Percentiles rank a stretch among this genome's conserved stretches.
Conservation (phyloP, 2,329 filamentous ascomycete genomes). For the Moelleriella libera region DNA sequence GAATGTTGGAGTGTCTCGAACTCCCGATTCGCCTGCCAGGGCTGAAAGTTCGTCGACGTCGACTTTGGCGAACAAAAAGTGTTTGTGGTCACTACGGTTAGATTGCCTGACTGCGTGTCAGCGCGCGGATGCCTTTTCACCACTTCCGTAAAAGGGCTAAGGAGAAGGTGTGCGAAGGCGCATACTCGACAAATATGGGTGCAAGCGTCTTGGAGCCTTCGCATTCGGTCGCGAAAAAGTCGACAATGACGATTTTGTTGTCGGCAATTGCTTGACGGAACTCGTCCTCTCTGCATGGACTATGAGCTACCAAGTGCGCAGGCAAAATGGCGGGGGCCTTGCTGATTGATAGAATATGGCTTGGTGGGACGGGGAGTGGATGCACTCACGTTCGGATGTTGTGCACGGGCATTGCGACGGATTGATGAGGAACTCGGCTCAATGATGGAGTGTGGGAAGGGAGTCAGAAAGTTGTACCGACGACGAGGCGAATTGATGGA, state of each 20-base stretch:
- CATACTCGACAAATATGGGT: constrained; percentile 5
- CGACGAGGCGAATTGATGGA: background rate
- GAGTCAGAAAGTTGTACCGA: too few relatives aligned
- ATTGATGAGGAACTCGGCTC: background rate
- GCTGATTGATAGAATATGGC: background rate
- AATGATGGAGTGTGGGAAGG: too few relatives aligned
- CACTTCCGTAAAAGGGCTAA: background rate
- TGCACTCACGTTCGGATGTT: constrained; percentile 1
- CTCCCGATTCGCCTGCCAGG: background rate
- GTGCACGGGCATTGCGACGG: constrained; percentile 1
- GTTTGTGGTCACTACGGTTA: constrained; percentile 1
- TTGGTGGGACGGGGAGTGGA: background rate
- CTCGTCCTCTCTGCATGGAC: background rate
- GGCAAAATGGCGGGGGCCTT: too few relatives aligned
- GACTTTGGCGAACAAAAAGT: constrained; percentile 1
- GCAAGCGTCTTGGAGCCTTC: constrained; percentile 2
- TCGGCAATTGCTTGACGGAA: background rate
- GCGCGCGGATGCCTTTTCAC: background rate
- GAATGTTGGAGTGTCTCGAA: constrained; percentile 2
- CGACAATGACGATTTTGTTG: constrained; percentile 1
- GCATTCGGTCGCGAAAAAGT: constrained; percentile 3
- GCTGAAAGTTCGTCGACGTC: constrained; percentile 1
- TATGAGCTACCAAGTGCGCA: background rate
- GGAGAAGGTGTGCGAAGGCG: background rate
- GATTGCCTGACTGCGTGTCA: background rate